Evolutionary conservation across 23 red algal genomes (phyloP), one percentile per base, ranked within the genome.

Genomic region (Gracilaria domingensis): DNA sequence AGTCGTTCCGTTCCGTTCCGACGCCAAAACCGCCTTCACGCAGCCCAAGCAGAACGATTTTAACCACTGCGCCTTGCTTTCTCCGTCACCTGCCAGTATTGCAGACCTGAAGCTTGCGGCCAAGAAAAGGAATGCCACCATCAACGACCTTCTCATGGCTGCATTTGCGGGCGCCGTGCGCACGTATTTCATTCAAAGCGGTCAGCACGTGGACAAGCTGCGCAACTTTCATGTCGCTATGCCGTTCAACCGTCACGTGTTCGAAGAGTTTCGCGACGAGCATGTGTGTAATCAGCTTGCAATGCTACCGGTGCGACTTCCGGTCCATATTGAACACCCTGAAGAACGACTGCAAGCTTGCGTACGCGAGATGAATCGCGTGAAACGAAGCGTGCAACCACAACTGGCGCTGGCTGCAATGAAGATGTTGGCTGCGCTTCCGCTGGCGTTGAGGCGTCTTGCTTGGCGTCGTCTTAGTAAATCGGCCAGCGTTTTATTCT

Each of bases 331-430:
- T 26, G 50, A 59, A 23, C 38, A 75, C 33, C 20, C 69, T 12
- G 58, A 38, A 40, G 28, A 88, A 23, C 38, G 85, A 1, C 56
- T 77, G 21, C 20, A 42, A 75, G 26, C 47, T 1, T 88, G 85
- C 65, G 50, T 47, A 7, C 54, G 49, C 18, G 33, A 56, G 55
- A 88, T 88, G 85, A 51, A 61, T 21, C 67, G 69, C 54, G 30
- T 88, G 48, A 88, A 88, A 65, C 38, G 85, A 40, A 75, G 85
- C 54, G 51, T 75, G 38, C 85, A 88, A 32, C 85, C 85, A 28
- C 39, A 57, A 18, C 64, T 88, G 51, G 85, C 85, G 14, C 16
- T 69, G 45, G 48, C 39, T 20, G 85, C 32, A 40, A 88, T 79
- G 72, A 26, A 34, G 42, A 18, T 70, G 69, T 23, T 88, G 17